Base-by-base conservation (phyloP, 306 rosid species). In the Echinosophora koreensis region DNA sequence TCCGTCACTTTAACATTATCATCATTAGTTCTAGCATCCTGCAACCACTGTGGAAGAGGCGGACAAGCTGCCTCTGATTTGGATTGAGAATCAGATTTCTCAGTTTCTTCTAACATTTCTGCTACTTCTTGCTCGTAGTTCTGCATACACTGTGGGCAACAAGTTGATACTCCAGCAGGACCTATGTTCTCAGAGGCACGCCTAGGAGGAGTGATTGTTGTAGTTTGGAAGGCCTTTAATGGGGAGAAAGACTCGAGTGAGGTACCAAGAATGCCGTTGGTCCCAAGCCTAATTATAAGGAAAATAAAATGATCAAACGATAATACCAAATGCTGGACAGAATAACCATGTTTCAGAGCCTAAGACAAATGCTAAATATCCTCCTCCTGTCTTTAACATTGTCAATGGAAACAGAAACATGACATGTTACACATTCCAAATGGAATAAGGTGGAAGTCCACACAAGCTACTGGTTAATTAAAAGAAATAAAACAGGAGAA, bases 41-140 rank as follows among this genome's bases (percentile, higher is more conserved):
- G 98, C 83, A 96, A 77, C 99, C 99, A 96, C 65, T 73, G 98
- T 5, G 99, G 99, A 46, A 96, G 90, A 15, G 88, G 11, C 0
- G 85, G 84, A 59, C 76, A 78, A 18, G 84, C 63, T 44, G 83
- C 80, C 79, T 90, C 96, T 6, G 87, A 57, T 84, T 87, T 85
- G 16, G 71, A 66, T 41, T 84, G 90, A 17, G 84, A 54, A 72
- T 90, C 87, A 30, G 91, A 82, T 59, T 84, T 89, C 80, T 85
- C 96, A 13, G 77, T 84, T 52, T 96, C 98, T 76, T 77, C 86
- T 28, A 82, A 75, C 69, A 81, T 63, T 39, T 86, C 90, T 49
- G 86, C 90, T 5, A 91, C 70, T 73, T 93, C 98, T 79, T 78
- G 84, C 73, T 87, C 94, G 5, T 75, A 89, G 71, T 38, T 90